Evolutionary conservation across 768 basidiomycete genomes (phyloP).

Genomic region (Suillus cothurnatus): DNA sequence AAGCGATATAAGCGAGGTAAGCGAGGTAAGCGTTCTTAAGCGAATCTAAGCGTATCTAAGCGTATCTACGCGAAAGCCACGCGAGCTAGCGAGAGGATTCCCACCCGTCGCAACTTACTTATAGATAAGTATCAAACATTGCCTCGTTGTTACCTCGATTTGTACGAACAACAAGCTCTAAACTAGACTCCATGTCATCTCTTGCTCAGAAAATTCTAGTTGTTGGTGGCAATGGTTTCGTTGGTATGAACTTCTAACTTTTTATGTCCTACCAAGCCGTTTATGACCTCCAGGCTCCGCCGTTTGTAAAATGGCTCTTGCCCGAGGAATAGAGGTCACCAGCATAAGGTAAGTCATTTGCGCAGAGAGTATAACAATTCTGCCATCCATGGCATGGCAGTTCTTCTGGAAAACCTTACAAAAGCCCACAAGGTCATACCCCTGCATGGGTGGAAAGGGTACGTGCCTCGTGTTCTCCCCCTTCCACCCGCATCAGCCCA

Average conservation of each 20-base stretch:
- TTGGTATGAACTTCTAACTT: conserved; percentile 56
- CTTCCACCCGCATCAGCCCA: conserved; percentile 18
- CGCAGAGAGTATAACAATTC: background rate
- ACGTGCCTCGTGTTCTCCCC: conserved; percentile 19
- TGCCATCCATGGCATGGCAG: conserved; percentile 39
- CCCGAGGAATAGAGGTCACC: conserved; percentile 82
- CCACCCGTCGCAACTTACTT: no score
- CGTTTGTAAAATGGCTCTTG: conserved; percentile 85
- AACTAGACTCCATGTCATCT: conserved; percentile 6
- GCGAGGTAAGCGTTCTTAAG: no score
- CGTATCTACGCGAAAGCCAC: no score
- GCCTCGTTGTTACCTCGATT: background rate
- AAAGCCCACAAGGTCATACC: conserved; percentile 85
- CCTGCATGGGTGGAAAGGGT: conserved; percentile 87
- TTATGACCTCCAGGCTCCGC: conserved; percentile 71
- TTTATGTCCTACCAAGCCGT: conserved; percentile 3
- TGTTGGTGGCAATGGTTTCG: conserved; percentile 97
- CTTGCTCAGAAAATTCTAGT: conserved; percentile 76
- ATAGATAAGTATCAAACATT: background rate
- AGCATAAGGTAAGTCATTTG: conserved; percentile 73
- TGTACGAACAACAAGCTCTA: background rate
- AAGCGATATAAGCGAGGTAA: no score
- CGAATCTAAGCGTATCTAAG: no score
- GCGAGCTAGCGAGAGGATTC: no score
- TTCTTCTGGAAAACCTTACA: conserved; percentile 84